phyloP scores from a whole-genome alignment of 2,329 filamentous ascomycete species.

The Exophiala oligosperma region DNA sequence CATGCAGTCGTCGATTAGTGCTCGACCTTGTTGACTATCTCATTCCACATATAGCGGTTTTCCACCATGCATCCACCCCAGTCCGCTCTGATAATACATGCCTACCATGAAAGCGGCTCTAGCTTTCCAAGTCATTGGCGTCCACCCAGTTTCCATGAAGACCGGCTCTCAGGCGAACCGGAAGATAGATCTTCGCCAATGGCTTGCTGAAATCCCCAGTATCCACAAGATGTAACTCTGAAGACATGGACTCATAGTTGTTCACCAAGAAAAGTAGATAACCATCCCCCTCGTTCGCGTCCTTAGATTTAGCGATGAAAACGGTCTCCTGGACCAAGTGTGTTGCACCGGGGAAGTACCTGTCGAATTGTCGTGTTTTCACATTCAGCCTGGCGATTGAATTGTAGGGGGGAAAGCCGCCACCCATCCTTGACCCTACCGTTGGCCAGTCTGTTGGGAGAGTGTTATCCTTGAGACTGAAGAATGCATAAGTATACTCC shows the following conservation, averaged over 20 bases:
- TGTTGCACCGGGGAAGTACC: conserved; percentile 48
- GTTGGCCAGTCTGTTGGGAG: conserved; percentile 34
- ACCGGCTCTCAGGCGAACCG: conserved; percentile 24
- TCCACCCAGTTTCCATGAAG: conserved; percentile 27
- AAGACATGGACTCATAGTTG: conserved; percentile 28
- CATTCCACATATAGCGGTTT: no score
- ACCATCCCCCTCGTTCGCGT: conserved; percentile 26
- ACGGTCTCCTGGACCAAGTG: conserved; percentile 33
- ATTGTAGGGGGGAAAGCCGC: conserved; percentile 43
- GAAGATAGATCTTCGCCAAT: conserved; percentile 21
- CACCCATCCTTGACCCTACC: conserved; percentile 34
- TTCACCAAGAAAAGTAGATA: conserved; percentile 29
- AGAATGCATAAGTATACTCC: conserved; percentile 42
- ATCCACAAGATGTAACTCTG: conserved; percentile 30
- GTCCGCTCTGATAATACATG: no score
- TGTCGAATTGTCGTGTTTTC: conserved; percentile 38
- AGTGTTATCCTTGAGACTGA: conserved; percentile 45
- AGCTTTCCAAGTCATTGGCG: no score
- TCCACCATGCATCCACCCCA: no score
- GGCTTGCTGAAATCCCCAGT: conserved; percentile 15
- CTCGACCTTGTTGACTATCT: no score
- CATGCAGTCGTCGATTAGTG: no score
- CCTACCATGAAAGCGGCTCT: no score
- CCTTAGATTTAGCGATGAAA: conserved; percentile 25
- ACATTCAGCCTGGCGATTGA: conserved; percentile 47